Evolutionary conservation across 2,329 filamentous ascomycete species (phyloP).

Genomic region (Penicillium sp.): DNA sequence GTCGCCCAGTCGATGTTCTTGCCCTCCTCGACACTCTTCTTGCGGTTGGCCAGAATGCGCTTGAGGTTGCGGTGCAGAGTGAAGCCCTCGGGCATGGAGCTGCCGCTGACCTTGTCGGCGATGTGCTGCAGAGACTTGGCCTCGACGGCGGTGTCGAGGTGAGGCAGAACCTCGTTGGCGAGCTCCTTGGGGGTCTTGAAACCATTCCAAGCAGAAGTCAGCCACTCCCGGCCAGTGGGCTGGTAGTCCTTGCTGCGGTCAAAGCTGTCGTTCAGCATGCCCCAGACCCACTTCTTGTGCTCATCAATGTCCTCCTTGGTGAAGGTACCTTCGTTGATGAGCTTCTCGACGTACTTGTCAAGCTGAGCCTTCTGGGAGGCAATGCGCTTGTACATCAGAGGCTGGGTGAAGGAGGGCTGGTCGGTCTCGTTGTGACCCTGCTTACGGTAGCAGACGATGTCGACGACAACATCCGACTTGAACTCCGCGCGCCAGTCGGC

Average conservation of each 20-base stretch:
- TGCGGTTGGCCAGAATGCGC: conserved; percentile 82
- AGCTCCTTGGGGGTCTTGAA: conserved; percentile 99
- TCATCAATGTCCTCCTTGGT: conserved; percentile 97
- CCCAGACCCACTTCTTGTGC: conserved; percentile 99
- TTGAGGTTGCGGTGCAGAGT: conserved; percentile 90
- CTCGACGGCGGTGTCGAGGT: conserved; percentile 79
- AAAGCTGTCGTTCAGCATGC: conserved; percentile 97
- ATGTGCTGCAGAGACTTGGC: conserved; percentile 70
- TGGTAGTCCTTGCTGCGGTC: conserved; percentile 96
- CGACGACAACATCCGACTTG: conserved; percentile 96
- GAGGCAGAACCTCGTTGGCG: conserved; percentile 85
- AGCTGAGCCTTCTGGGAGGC: conserved; percentile 76
- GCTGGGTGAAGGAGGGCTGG: conserved; percentile 98
- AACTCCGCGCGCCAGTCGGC: conserved; percentile 98
- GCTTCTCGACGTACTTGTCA: conserved; percentile 85
- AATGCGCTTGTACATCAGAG: conserved; percentile 99
- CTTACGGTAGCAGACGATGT: conserved; percentile 98
- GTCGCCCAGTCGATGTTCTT: conserved; percentile 97
- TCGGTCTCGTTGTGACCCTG: conserved; percentile 99
- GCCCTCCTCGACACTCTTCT: conserved; percentile 87
- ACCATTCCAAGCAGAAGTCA: conserved; percentile 97
- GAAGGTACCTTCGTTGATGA: conserved; percentile 87
- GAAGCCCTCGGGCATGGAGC: conserved; percentile 75
- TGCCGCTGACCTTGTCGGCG: conserved; percentile 69
- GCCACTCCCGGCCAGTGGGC: conserved; percentile 94